Conservation (phyloP, 2,329 filamentous ascomycete genomes). For the Talaromyces sp. region DNA sequence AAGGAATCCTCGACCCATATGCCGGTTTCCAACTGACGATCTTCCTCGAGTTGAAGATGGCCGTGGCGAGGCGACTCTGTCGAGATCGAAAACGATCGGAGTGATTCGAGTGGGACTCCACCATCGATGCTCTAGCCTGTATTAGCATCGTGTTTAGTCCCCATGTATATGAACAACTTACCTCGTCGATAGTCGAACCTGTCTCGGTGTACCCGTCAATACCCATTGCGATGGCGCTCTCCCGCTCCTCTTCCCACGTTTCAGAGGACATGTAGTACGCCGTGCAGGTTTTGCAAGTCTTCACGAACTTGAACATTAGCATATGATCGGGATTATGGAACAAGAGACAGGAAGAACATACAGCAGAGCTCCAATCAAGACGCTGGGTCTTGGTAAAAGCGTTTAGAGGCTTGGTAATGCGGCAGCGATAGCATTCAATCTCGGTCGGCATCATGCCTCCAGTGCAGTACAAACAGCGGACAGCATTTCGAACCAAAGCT, state of each 20-base stretch:
- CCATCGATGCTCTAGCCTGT: constrained; percentile 2
- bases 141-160: background rate
- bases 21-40: background rate
- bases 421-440: constrained; percentile 49
- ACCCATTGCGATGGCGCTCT: background rate
- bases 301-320: background rate
- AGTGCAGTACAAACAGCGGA: constrained; percentile 47
- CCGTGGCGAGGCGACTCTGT: background rate
- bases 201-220: background rate
- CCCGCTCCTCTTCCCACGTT: constrained; percentile 24
- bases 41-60: background rate
- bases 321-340: background rate
- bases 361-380: constrained; percentile 43
- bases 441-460: constrained; percentile 42
- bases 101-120: background rate
- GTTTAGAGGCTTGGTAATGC: constrained; percentile 45
- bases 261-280: constrained; percentile 34
- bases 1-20: background rate
- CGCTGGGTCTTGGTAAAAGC: constrained; percentile 52
- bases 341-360: constrained; percentile 30
- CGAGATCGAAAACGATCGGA: background rate
- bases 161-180: background rate
- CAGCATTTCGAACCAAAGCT: constrained; percentile 22
- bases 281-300: constrained; percentile 45
- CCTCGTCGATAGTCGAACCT: background rate